Base-by-base conservation (phyloP, 768 basidiomycete species). In the Phallus indusiatus region DNA sequence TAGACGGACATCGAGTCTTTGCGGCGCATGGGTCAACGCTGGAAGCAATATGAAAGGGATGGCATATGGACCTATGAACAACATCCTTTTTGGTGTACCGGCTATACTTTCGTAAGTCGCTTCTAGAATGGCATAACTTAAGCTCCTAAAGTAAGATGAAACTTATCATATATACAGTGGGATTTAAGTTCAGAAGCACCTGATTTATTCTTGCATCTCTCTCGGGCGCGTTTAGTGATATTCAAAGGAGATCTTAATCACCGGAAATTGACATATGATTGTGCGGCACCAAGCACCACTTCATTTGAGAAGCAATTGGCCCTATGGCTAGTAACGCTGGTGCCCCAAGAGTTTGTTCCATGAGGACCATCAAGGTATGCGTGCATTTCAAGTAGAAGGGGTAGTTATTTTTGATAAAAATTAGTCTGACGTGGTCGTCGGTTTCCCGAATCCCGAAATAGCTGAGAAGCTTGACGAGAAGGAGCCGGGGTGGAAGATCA, bases 231-330 rank as follows among this genome's bases (percentile, higher is more conserved):
- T 68, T 82, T 97, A 49, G 94, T 96, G 66, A 78, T 82, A 68
- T 96, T 96, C 81, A 97, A 97, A 74, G 94, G 94, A 12, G 91
- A 94, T 67, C 74, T 95, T 20, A 95, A 95, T 72, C 92, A 94
- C 72, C 86, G 93, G 68, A 93, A 94, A 73, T 71, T 90, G 64
- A 90, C 88, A 1, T 91, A 90, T 62, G 89, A 92, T 65, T 91
- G 90, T 65, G 88, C 88, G 34, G 88, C 88, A 0, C 89, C 90
- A 1, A 83, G 87, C 9, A 84, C 86, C 61, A 94, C 91, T 8
- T 87, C 91, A 1, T 97, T 97, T 71, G 85, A 90, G 55, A 71
- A 88, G 90, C 94, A 6, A 95, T 96, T 64, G 94, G 94, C 0
- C 87, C 94, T 0, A 89, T 97, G 83, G 91, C 92, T 1, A 90